Evolutionary conservation across 2,329 filamentous ascomycete genomes (phyloP).

Genomic region (Xylaria sp.): DNA sequence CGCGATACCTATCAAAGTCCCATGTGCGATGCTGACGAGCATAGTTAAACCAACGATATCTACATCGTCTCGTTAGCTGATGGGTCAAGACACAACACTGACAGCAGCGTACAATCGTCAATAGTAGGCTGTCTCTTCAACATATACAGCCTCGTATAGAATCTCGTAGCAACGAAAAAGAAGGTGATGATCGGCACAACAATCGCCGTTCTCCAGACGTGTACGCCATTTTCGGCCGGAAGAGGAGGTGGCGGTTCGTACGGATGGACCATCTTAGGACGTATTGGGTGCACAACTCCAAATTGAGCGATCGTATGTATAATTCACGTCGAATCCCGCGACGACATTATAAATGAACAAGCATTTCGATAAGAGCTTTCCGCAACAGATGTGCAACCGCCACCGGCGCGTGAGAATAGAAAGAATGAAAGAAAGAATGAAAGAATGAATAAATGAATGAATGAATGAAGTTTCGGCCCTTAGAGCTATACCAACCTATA

Average conservation of each 20-base stretch:
- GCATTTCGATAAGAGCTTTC: slow-evolving; percentile 9
- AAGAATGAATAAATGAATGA: too few relatives aligned
- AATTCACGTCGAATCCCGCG: slow-evolving; percentile 36
- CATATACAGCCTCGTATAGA: slow-evolving; percentile 45
- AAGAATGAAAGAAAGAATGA: slow-evolving; percentile 4
- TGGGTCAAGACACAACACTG: not conserved
- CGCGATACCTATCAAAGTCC: slow-evolving; percentile 46
- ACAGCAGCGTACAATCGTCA: slow-evolving; percentile 45
- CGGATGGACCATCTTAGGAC: slow-evolving; percentile 28
- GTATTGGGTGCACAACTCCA: slow-evolving; percentile 27
- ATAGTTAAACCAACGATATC: slow-evolving; percentile 47
- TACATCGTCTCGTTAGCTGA: slow-evolving; percentile 21
- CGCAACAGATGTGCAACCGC: slow-evolving; percentile 15
- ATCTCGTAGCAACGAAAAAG: slow-evolving; percentile 44
- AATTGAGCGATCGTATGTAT: not conserved
- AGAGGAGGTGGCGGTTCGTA: slow-evolving; percentile 35
- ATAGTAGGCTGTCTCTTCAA: slow-evolving; percentile 38
- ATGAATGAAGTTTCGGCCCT: not conserved
- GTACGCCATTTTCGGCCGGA: slow-evolving; percentile 47
- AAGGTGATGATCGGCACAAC: slow-evolving; percentile 47
- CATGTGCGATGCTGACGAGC: slow-evolving; percentile 43
- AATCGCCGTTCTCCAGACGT: slow-evolving; percentile 46
- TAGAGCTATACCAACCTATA: not conserved
- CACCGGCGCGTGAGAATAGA: slow-evolving; percentile 17
- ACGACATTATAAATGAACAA: slow-evolving; percentile 19